phyloP scores from a whole-genome alignment of 140 eudicot genomes.

The Senecio squalidus region DNA sequence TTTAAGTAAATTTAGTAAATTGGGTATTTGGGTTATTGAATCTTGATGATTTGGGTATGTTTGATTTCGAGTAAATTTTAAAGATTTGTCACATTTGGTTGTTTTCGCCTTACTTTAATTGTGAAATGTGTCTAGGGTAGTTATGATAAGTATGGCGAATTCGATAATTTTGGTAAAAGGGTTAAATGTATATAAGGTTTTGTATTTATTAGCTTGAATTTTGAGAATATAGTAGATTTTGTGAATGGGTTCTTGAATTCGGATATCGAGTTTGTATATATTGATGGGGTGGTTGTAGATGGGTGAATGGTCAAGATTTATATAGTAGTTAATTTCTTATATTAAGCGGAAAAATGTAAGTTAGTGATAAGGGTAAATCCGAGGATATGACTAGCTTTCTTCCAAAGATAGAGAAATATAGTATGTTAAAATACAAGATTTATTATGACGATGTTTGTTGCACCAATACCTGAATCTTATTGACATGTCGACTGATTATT shows the following conservation, averaged over 20 bases:
- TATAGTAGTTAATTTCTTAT: background rate
- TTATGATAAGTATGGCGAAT: no score
- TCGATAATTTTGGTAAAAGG: no score
- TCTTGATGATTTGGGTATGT: background rate
- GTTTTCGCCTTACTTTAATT: background rate
- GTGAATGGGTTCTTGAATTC: no score
- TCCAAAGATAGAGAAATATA: background rate
- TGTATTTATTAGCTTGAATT: background rate
- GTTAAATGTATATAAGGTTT: no score
- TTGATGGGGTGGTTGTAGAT: background rate
- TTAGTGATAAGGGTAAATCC: conserved; percentile 11
- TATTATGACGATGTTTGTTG: background rate
- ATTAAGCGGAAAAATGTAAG: conserved; percentile 5
- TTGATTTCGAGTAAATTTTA: background rate
- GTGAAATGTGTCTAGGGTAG: background rate
- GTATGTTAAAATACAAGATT: no score
- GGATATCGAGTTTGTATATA: no score
- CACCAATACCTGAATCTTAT: background rate
- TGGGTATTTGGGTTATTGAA: conserved; percentile 21
- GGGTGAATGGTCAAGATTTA: background rate
- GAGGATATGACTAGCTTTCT: conserved; percentile 4
- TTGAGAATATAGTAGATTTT: background rate
- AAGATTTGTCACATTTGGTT: background rate
- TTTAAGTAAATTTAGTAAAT: conserved; percentile 4
- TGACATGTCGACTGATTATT: conserved; percentile 12